Base-by-base conservation (phyloP, 805 yeast species). In the Candida mattraensis region DNA sequence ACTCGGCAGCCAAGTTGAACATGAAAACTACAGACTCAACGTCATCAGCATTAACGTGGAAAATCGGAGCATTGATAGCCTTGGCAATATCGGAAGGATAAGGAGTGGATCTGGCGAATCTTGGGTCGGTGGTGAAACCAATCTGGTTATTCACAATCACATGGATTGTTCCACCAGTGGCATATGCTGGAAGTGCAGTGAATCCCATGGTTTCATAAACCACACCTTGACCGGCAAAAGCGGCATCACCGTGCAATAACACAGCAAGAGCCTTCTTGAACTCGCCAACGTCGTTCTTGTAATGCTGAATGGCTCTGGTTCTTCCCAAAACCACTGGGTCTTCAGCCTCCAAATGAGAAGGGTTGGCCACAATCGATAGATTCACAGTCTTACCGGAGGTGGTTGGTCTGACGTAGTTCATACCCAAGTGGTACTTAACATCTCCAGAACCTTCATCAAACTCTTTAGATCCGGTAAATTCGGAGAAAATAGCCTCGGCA, bases 1-100 rank as follows among this genome's bases (percentile, higher is more conserved):
- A 93, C 69, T 93, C 96, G 42, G 99, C 98, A 48, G 99, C 99
- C 64, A 93, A 74, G 66, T 87, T 84, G 78, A 89, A 89, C 53
- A 91, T 80, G 61, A 83, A 93, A 33, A 87, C 84, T 42, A 84
- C 83, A 28, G 94, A 86, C 72, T 93, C 99, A 48, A 87, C 88
- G 61, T 93, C 98, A 66, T 93, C 98, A 16, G 98, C 97, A 60
- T 93, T 93, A 33, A 93, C 98, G 67, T 93, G 99, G 95, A 93
- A 93, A 56, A 93, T 88, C 45, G 99, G 99, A 16, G 98, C 96
- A 61, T 91, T 89, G 65, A 87, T 85, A 22, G 96, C 73, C 72
- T 93, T 93, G 54, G 97, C 98, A 60, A 93, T 77, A 72, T 93
- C 99, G 16, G 96, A 85, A 55, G 99, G 97, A 67, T 93, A 93